Percentiles rank a stretch among this genome's conserved stretches.
Conservation (phyloP, 768 basidiomycete genomes). For the Serendipita vermifera region DNA sequence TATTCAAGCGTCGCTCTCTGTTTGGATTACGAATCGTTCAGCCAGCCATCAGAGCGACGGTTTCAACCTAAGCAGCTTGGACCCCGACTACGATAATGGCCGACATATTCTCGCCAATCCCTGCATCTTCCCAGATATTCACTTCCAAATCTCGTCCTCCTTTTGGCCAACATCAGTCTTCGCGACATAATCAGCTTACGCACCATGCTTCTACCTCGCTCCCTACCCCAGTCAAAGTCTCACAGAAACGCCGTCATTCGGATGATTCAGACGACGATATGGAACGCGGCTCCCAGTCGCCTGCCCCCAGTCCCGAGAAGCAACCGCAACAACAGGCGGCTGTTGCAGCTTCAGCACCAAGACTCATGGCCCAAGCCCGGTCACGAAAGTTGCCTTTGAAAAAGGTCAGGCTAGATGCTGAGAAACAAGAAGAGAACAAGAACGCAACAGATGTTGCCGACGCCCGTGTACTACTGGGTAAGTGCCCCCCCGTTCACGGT, state of each 20-base stretch:
- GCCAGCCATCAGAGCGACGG: no score
- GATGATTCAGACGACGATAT: constrained; percentile 8
- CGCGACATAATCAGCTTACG: neutral
- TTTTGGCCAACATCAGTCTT: neutral
- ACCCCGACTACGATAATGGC: constrained; percentile 3
- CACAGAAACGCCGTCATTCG: neutral
- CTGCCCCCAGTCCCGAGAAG: constrained; percentile 6
- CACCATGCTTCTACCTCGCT: neutral
- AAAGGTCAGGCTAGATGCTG: constrained; percentile 22
- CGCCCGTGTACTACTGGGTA: constrained; percentile 69
- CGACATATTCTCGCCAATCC: neutral
- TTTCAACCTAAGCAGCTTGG: no score
- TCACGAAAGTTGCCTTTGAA: no score
- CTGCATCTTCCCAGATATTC: neutral
- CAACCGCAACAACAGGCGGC: neutral
- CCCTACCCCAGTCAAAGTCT: neutral
- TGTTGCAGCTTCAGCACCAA: neutral
- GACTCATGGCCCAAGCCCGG: neutral
- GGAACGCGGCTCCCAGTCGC: neutral
- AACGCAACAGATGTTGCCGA: constrained; percentile 55
- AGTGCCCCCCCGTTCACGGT: constrained; percentile 19
- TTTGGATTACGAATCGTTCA: no score
- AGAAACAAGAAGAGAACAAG: constrained; percentile 35
- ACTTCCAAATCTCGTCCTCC: constrained; percentile 8
- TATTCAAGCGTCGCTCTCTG: no score